Conservation (phyloP, 2,329 filamentous ascomycete species). For the Nectriaceae sp. region DNA sequence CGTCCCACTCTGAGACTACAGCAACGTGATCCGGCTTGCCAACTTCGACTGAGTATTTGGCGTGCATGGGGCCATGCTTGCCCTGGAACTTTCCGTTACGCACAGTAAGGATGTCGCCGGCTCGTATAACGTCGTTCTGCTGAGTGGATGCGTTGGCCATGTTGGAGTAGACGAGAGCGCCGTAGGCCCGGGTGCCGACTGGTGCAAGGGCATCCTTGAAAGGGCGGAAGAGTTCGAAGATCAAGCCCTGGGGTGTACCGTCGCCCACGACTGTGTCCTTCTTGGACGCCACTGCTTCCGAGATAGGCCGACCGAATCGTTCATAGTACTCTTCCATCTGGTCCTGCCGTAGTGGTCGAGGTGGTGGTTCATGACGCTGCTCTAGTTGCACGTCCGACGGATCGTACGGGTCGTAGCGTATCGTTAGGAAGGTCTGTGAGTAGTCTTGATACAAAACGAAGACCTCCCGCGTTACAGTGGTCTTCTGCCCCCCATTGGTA, state of each 20-base stretch:
- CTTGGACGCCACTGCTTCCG: constrained; percentile 67
- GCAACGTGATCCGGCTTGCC: constrained; percentile 88
- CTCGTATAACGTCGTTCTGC: constrained; percentile 88
- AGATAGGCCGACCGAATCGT: constrained; percentile 77
- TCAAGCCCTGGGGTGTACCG: constrained; percentile 74
- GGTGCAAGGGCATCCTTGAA: constrained; percentile 75
- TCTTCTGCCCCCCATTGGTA: constrained; percentile 68
- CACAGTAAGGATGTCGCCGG: constrained; percentile 90
- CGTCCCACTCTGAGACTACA: constrained; percentile 95
- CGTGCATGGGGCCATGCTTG: constrained; percentile 92
- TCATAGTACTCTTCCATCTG: constrained; percentile 87
- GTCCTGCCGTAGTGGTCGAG: constrained; percentile 81
- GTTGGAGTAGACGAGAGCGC: constrained; percentile 91
- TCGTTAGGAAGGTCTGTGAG: constrained; percentile 87
- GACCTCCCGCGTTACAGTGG: constrained; percentile 74
- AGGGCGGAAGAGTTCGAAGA: constrained; percentile 77
- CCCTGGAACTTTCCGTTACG: constrained; percentile 94
- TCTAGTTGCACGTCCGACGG: constrained; percentile 73
- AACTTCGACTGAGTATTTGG: constrained; percentile 87
- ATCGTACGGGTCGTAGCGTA: constrained; percentile 75
- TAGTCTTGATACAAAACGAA: constrained; percentile 95
- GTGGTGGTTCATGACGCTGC: constrained; percentile 85
- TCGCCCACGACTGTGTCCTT: constrained; percentile 84
- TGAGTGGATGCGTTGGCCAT: constrained; percentile 90
- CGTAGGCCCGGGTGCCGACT: constrained; percentile 86